These are phyloP conservation scores for Carex kokanica DNA, from an alignment of 176 grass and related monocot species.

Conservation along the genomic window DNA sequence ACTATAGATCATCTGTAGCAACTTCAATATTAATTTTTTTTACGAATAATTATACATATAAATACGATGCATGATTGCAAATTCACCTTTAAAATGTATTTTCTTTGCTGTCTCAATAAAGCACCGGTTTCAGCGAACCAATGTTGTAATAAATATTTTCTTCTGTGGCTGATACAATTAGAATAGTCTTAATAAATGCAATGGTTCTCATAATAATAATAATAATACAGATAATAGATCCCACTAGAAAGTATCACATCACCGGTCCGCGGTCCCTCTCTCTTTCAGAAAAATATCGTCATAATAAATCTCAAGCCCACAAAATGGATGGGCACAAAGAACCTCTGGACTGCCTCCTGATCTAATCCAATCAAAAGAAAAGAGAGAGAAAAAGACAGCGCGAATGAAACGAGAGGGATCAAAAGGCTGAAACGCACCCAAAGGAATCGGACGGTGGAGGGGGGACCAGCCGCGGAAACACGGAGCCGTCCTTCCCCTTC, in stretches of 20 bases:
- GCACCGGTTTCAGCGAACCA: background rate
- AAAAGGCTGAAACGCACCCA: constrained; percentile 20
- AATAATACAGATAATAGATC: too few species aligned
- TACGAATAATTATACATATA: too few species aligned
- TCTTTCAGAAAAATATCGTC: background rate
- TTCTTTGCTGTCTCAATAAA: background rate
- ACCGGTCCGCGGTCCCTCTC: background rate
- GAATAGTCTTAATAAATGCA: too few species aligned
- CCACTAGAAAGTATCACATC: background rate
- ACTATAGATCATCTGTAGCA: too few species aligned
- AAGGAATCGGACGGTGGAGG: constrained; percentile 21
- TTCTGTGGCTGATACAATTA: too few species aligned
- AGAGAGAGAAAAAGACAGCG: background rate
- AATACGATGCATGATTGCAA: too few species aligned
- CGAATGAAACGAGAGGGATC: constrained; percentile 31
- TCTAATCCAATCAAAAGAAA: background rate
- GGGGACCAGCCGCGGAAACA: constrained; percentile 84
- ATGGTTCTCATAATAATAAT: too few species aligned
- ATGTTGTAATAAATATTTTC: too few species aligned
- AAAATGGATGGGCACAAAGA: background rate
- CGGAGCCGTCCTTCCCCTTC: constrained; percentile 68
- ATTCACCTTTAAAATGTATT: too few species aligned
- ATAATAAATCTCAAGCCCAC: background rate
- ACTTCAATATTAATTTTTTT: too few species aligned
- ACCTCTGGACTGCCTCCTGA: background rate